A percentile compares a stretch with the other conserved stretches of the same genome.
Conservation (phyloP, 306 rosid genomes). For the Gynostemma pentaphyllum region DNA sequence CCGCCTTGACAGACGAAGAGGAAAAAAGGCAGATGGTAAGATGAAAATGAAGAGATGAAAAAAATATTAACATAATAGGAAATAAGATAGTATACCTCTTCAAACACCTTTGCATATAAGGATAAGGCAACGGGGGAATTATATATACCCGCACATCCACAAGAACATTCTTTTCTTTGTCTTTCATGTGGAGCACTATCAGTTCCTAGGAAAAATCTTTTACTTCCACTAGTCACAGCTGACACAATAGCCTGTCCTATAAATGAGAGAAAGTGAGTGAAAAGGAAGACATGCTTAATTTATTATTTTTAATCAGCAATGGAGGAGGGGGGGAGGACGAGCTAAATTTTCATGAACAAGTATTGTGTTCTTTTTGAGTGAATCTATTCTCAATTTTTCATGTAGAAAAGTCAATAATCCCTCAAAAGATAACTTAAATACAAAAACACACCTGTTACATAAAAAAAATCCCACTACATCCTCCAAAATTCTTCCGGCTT, state of each 20-base stretch:
- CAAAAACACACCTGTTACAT: not conserved
- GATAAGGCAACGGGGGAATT: conserved; percentile 77
- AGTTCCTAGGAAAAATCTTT: conserved; percentile 76
- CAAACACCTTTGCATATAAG: conserved; percentile 77
- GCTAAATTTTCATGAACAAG: not conserved
- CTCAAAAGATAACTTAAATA: not conserved
- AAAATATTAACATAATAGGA: not conserved
- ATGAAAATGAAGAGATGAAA: not conserved
- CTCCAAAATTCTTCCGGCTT: not conserved
- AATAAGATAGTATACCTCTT: conserved; percentile 45
- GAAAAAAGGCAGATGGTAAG: not conserved
- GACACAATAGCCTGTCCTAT: conserved; percentile 75
- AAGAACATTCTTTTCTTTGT: conserved; percentile 54
- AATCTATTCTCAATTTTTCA: no score
- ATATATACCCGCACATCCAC: conserved; percentile 93
- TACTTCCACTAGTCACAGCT: conserved; percentile 78
- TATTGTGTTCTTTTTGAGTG: no score
- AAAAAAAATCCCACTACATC: not conserved
- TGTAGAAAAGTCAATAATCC: no score
- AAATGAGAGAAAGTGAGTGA: conserved; percentile 12
- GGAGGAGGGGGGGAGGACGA: no score
- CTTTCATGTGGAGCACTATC: conserved; percentile 96
- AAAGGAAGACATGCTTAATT: conserved; percentile 3
- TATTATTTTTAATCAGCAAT: no score
- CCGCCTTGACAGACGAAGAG: conserved; percentile 37